Conservation (phyloP, 129 eudicot species). For the Tagetes patula region DNA sequence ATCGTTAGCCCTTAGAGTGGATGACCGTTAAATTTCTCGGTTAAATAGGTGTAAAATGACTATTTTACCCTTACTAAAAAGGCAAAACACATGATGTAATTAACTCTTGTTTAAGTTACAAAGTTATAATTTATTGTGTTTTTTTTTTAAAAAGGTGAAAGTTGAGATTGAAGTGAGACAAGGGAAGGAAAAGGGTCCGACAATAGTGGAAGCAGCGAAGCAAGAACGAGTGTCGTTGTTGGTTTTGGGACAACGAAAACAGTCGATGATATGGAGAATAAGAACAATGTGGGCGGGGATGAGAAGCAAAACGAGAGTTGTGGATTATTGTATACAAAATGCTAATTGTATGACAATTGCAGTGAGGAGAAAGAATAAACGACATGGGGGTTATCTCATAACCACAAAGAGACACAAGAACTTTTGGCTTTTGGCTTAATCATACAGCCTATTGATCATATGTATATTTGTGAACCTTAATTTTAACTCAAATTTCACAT, state of each 20-base stretch:
- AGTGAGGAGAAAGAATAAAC: slow-evolving; percentile 63
- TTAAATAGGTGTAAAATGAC: no score
- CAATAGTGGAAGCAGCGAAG: slow-evolving; percentile 62
- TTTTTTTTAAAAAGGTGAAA: slow-evolving; percentile 42
- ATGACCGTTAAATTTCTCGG: no score
- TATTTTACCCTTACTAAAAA: no score
- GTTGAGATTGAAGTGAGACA: slow-evolving; percentile 52
- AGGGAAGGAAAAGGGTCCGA: slow-evolving; percentile 58
- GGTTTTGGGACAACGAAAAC: slow-evolving; percentile 61
- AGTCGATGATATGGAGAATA: slow-evolving; percentile 56
- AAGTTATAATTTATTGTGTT: not conserved
- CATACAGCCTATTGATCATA: not conserved
- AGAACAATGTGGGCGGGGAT: slow-evolving; percentile 54
- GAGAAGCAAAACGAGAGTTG: slow-evolving; percentile 37
- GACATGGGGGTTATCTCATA: slow-evolving; percentile 72
- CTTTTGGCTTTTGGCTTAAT: slow-evolving; percentile 78
- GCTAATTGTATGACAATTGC: slow-evolving; percentile 71
- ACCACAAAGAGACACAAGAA: slow-evolving; percentile 77
- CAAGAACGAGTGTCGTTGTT: slow-evolving; percentile 43
- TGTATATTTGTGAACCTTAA: slow-evolving; percentile 20
- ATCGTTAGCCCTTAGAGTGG: no score
- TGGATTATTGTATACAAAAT: slow-evolving; percentile 64
- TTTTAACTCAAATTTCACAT: not conserved
- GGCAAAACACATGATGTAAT: no score
- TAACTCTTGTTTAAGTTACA: not conserved